These are phyloP conservation scores for Cladobotryum protrusum DNA, from an alignment of 2,329 filamentous ascomycete genomes.

Conservation along the genomic window DNA sequence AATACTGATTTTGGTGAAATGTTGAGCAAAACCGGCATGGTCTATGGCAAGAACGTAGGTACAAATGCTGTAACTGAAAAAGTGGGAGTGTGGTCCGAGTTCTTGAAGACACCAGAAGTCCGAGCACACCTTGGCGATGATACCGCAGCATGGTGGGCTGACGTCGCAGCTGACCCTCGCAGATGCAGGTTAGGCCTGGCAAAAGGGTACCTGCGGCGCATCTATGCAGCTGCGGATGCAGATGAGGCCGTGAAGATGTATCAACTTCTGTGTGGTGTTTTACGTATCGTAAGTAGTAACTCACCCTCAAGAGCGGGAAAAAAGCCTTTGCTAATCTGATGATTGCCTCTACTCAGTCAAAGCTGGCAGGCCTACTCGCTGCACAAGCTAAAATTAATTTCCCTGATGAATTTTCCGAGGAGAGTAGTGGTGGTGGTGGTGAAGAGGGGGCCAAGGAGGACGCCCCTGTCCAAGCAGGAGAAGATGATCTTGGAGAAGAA, in stretches of 20 bases:
- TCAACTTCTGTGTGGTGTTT: slow-evolving; percentile 7
- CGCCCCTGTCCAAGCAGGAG: not conserved
- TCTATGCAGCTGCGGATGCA: slow-evolving; percentile 13
- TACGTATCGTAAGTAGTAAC: slow-evolving; percentile 14
- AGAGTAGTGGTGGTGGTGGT: too few relatives aligned
- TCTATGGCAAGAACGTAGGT: not conserved
- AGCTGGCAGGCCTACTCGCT: slow-evolving; percentile 12
- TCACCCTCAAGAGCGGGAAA: not conserved
- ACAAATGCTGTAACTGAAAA: slow-evolving; percentile 8
- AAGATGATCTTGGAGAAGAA: slow-evolving; percentile 3
- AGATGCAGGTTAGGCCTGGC: slow-evolving; percentile 15
- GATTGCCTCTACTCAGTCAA: too few relatives aligned
- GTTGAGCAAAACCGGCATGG: slow-evolving; percentile 8
- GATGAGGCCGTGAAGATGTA: slow-evolving; percentile 9
- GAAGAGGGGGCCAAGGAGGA: not conserved
- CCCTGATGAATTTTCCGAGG: slow-evolving; percentile 1
- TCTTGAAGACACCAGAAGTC: slow-evolving; percentile 8
- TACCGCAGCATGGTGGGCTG: slow-evolving; percentile 17
- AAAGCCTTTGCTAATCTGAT: too few relatives aligned
- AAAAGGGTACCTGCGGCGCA: slow-evolving; percentile 13
- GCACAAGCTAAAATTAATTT: slow-evolving; percentile 17
- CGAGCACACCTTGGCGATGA: slow-evolving; percentile 8
- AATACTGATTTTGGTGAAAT: slow-evolving; percentile 13
- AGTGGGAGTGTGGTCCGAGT: slow-evolving; percentile 15
- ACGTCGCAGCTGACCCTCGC: slow-evolving; percentile 13